Percentiles rank a stretch among this genome's conserved stretches.
Evolutionary conservation across 2,329 filamentous ascomycete genomes (phyloP).

Genomic region (Thermoascus crustaceus): DNA sequence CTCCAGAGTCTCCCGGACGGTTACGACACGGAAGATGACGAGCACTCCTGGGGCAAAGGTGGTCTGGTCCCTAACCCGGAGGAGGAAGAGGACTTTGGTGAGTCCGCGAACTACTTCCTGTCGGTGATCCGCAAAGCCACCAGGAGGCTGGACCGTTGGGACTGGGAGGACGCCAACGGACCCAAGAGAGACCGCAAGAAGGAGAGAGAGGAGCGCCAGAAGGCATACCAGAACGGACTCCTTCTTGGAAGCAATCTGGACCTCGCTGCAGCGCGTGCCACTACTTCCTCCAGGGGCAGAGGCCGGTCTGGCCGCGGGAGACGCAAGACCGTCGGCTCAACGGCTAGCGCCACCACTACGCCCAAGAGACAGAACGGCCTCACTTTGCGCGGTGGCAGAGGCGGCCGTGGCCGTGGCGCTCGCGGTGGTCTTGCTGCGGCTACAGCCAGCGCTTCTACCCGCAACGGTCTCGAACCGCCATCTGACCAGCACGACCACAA

Average conservation of each 20-base stretch:
- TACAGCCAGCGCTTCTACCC: constrained; percentile 10
- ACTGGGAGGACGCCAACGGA: constrained; percentile 34
- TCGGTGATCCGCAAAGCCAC: constrained; percentile 36
- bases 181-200: constrained; percentile 30
- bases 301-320: constrained; percentile 5
- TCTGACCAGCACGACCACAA: constrained; percentile 16
- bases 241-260: constrained; percentile 11
- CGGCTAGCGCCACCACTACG: constrained; percentile 3
- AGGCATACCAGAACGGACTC: constrained; percentile 19
- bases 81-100: constrained; percentile 41
- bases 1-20: constrained; percentile 35
- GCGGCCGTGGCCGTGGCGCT: constrained; percentile 16
- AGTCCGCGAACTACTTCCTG: constrained; percentile 38
- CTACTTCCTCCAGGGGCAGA: constrained; percentile 3
- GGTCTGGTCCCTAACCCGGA: constrained; percentile 33
- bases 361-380: constrained; percentile 4
- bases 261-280: constrained; percentile 5
- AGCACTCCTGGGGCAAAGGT: constrained; percentile 36
- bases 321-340: constrained; percentile 7
- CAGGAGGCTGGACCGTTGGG: constrained; percentile 39
- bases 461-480: constrained; percentile 16
- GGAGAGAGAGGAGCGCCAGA: constrained; percentile 31
- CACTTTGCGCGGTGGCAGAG: constrained; percentile 8
- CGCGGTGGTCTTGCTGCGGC: constrained; percentile 23
- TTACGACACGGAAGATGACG: constrained; percentile 42